Conservation (phyloP, 108 stramenopile species). For the Nannochloropsis gaditana region DNA sequence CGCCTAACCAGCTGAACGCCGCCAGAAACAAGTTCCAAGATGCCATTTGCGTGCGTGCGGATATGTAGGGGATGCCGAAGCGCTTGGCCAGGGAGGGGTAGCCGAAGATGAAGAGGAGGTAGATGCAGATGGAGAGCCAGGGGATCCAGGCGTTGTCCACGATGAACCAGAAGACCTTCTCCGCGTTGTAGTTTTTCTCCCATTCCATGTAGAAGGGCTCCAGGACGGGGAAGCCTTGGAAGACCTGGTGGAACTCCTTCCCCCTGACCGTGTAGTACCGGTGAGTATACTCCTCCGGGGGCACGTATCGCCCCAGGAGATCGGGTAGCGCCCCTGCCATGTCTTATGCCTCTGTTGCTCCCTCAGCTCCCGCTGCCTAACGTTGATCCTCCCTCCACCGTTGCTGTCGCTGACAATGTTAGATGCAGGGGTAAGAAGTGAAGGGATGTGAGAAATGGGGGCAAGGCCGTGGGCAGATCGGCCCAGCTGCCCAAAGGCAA, state of each 20-base stretch:
- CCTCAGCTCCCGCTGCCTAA: not conserved
- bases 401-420: not conserved
- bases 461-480: too few species aligned
- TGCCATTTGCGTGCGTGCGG: slow-evolving; percentile 12
- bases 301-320: not conserved
- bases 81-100: slow-evolving; percentile 34
- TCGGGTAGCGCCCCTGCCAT: not conserved
- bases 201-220: slow-evolving; percentile 29
- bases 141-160: slow-evolving; percentile 29
- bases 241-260: slow-evolving; percentile 17
- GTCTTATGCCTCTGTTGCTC: not conserved
- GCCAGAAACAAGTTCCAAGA: slow-evolving; percentile 43
- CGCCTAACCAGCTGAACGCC: slow-evolving; percentile 46
- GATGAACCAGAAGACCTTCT: slow-evolving; percentile 18
- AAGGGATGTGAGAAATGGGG: not conserved
- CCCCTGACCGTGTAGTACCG: not conserved
- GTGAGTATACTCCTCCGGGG: not conserved
- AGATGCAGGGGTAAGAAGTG: not conserved
- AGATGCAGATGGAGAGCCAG: slow-evolving; percentile 16
- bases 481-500: too few species aligned
- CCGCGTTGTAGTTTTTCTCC: slow-evolving; percentile 35
- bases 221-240: not conserved
- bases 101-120: slow-evolving; percentile 39
- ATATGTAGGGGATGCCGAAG: slow-evolving; percentile 35
- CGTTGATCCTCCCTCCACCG: not conserved